These are phyloP conservation scores for Beauveria rudraprayagi DNA, from an alignment of 2,329 filamentous ascomycete species.

Conservation along the genomic window DNA sequence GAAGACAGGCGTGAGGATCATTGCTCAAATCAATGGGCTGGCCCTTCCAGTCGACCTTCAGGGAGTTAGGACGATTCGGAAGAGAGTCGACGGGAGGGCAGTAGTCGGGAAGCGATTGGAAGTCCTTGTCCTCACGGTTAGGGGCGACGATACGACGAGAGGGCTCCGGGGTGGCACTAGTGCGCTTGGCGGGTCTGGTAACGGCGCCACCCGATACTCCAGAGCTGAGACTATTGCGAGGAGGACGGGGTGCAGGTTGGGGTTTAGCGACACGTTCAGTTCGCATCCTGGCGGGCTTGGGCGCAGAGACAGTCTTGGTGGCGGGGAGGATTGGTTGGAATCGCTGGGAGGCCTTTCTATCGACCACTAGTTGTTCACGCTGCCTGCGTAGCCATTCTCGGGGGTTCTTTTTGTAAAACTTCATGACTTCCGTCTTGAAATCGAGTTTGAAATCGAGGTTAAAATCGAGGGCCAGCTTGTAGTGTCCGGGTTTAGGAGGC, in stretches of 20 bases:
- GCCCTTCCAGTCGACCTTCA: constrained; percentile 86
- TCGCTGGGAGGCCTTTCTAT: constrained; percentile 34
- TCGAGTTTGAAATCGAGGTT: constrained; percentile 43
- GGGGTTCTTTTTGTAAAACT: constrained; percentile 34
- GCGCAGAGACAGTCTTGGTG: constrained; percentile 27
- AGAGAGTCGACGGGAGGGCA: constrained; percentile 63
- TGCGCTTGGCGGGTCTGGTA: constrained; percentile 24
- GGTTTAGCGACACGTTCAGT: constrained; percentile 30
- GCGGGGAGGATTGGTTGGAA: constrained; percentile 36
- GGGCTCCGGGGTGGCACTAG: constrained; percentile 42
- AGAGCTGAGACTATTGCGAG: constrained; percentile 22
- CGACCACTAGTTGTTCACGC: constrained; percentile 39
- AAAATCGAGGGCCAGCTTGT: constrained; percentile 45
- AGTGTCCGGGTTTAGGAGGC: constrained; percentile 45
- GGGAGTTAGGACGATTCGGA: constrained; percentile 55
- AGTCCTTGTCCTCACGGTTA: constrained; percentile 78
- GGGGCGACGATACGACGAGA: constrained; percentile 47
- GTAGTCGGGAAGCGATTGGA: constrained; percentile 60
- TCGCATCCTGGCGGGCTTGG: constrained; percentile 22
- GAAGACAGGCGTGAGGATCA: constrained; percentile 60
- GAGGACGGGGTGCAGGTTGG: constrained; percentile 25
- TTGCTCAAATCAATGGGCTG: constrained; percentile 65
- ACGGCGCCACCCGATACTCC: constrained; percentile 21
- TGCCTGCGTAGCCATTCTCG: constrained; percentile 42
- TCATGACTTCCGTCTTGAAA: constrained; percentile 46